Percentiles rank a stretch among this genome's conserved stretches.
These are phyloP conservation scores for Fibroporia radiculosa DNA, from an alignment of 768 basidiomycete species.

Conservation along the genomic window DNA sequence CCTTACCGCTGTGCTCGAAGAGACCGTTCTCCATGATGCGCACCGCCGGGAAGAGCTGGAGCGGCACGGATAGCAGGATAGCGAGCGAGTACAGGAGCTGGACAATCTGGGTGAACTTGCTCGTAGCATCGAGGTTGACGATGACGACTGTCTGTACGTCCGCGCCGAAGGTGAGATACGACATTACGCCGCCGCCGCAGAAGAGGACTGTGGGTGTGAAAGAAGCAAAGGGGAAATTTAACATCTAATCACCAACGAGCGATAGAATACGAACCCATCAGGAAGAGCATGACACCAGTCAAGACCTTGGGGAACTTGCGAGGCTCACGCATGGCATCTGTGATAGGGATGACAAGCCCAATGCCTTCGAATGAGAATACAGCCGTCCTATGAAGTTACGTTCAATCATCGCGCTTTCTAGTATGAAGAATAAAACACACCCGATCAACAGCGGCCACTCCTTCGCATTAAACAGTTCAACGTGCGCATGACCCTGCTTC, in stretches of 20 bases:
- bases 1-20: conserved; percentile 84
- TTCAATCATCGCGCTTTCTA: not conserved
- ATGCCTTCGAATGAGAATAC: conserved; percentile 99
- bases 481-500: conserved; percentile 63
- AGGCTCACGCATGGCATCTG: conserved; percentile 94
- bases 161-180: conserved; percentile 83
- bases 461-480: conserved; percentile 80
- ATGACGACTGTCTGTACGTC: conserved; percentile 90
- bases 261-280: conserved; percentile 43
- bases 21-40: conserved; percentile 96
- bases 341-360: conserved; percentile 93
- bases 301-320: conserved; percentile 85
- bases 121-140: conserved; percentile 80
- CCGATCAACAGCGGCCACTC: conserved; percentile 92
- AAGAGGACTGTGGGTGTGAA: conserved; percentile 62
- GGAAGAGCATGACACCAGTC: conserved; percentile 86
- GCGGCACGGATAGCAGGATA: conserved; percentile 84
- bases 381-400: conserved; percentile 59
- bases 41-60: conserved; percentile 96
- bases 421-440: conserved; percentile 34
- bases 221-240: conserved; percentile 3
- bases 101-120: conserved; percentile 83
- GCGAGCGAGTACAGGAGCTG: conserved; percentile 89
- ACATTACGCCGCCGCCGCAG: conserved; percentile 79
- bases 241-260: not conserved